Evolutionary conservation across 2,329 filamentous ascomycete genomes (phyloP), one percentile per base, ranked within the genome.

Genomic region (Exophiala viscosa): DNA sequence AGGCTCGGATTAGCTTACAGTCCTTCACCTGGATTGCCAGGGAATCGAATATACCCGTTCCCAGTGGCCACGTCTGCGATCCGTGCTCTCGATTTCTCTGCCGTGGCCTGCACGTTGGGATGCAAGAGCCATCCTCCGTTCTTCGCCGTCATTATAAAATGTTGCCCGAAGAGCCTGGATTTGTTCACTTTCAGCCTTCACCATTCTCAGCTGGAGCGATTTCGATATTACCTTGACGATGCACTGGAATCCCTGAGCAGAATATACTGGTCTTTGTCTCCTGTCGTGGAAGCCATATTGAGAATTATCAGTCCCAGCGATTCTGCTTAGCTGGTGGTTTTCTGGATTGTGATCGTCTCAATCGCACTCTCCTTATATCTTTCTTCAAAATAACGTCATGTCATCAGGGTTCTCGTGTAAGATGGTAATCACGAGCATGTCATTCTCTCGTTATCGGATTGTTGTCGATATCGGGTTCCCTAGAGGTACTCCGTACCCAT

Each of bases 61-160:
- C 45, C 50, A 28, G 44, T 48, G 3, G 45, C 50, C 1, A 53
- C 44, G 35, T 53, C 50, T 11, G 50, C 50, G 9, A 53, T 53
- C n/a, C 39, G 39, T 11, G 44, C 32, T 8, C 32, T 18, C 6
- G 15, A 8, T 1, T 18, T 34, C 28, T 42, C 39, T n/a, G 33
- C 47, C 13, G 14, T 34, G 31, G 8, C 13, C 23, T 32, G 40
- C 36, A 39, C 42, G 3, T 44, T 34, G 9, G 45, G 50, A 17
- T 53, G 39, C 8, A 53, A 33, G 10, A 53, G 32, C 45, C 45
- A 53, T 18, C 45, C 45, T 18, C 45, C 45, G 3, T 40, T 20
- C 40, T 45, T 36, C 11, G 39, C 17, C 15, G 40, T 17, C 3
- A 48, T 15, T 7, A 49, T 31, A 23, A 33, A 40, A 23, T 53